Percentiles rank a stretch among this genome's conserved stretches.
phyloP scores from a whole-genome alignment of 176 grass and related monocot genomes.

The Oryza australiensis region DNA sequence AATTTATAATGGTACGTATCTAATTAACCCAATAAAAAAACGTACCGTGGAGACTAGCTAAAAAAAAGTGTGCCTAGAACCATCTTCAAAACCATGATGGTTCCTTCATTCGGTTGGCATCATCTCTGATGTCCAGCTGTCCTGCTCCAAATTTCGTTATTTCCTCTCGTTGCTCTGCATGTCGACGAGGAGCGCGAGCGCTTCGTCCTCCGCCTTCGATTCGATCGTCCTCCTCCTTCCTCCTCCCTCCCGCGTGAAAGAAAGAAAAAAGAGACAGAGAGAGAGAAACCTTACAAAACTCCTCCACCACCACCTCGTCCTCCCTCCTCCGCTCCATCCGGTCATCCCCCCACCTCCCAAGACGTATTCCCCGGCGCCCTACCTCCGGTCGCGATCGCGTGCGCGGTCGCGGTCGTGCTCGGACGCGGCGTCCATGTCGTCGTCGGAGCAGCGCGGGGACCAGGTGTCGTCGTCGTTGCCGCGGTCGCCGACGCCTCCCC shows the following conservation, averaged over 20 bases:
- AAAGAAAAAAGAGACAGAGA: too few species aligned
- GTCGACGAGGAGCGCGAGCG: too few species aligned
- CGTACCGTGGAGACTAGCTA: too few species aligned
- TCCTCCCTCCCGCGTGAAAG: not conserved
- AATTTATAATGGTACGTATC: too few species aligned
- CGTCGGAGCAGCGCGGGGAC: not conserved
- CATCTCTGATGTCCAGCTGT: too few species aligned
- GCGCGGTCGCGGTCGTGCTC: conserved; percentile 44
- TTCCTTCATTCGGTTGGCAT: too few species aligned
- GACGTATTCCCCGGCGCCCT: conserved; percentile 15
- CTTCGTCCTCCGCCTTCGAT: not conserved
- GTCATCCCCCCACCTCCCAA: not conserved
- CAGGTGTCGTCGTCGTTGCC: not conserved
- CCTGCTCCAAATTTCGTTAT: too few species aligned
- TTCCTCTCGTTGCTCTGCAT: too few species aligned
- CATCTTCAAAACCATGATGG: too few species aligned
- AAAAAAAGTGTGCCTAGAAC: too few species aligned
- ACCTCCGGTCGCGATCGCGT: conserved; percentile 11
- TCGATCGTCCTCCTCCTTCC: not conserved
- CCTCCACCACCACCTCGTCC: not conserved
- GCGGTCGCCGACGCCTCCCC: conserved; percentile 4
- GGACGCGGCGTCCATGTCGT: conserved; percentile 31
- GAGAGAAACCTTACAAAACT: conserved; percentile 34
- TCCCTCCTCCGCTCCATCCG: not conserved
- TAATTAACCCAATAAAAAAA: too few species aligned